Conservation (phyloP, 108 stramenopile species). For the Phaeodactylum tricornutum region DNA sequence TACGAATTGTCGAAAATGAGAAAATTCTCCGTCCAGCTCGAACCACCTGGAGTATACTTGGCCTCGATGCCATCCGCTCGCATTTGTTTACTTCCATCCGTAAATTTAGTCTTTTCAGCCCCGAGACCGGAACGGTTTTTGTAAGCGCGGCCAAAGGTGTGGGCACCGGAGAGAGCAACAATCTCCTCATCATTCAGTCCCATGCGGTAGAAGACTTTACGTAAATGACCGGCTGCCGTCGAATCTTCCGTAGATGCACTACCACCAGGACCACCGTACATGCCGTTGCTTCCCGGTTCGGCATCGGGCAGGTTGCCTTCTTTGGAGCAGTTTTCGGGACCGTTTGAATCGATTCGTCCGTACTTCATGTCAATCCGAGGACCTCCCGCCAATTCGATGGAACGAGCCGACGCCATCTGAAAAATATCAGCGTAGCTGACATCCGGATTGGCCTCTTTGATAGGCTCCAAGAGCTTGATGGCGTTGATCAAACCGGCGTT, state of each 20-base stretch:
- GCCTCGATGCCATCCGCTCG: conserved; percentile 79
- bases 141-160: conserved; percentile 82
- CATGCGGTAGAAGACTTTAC: conserved; percentile 93
- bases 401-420: conserved; percentile 60
- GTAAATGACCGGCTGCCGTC: conserved; percentile 55
- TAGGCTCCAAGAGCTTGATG: conserved; percentile 60
- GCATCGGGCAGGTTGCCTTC: conserved; percentile 85
- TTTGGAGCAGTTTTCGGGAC: conserved; percentile 30
- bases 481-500: conserved; percentile 83
- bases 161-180: conserved; percentile 87
- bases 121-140: conserved; percentile 68
- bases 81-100: conserved; percentile 73
- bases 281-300: conserved; percentile 45
- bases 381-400: conserved; percentile 65
- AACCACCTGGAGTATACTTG: conserved; percentile 81
- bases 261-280: conserved; percentile 54
- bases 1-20: conserved; percentile 84
- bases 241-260: conserved; percentile 45
- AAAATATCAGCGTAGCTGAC: conserved; percentile 71
- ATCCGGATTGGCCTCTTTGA: conserved; percentile 68
- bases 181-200: conserved; percentile 91
- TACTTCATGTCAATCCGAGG: conserved; percentile 65
- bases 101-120: conserved; percentile 87
- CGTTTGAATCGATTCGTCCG: conserved; percentile 65
- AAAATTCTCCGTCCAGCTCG: conserved; percentile 71